Evolutionary conservation across 2,329 filamentous ascomycete genomes (phyloP), one percentile per base, ranked within the genome.

Genomic region (Talaromyces rugulosus): DNA sequence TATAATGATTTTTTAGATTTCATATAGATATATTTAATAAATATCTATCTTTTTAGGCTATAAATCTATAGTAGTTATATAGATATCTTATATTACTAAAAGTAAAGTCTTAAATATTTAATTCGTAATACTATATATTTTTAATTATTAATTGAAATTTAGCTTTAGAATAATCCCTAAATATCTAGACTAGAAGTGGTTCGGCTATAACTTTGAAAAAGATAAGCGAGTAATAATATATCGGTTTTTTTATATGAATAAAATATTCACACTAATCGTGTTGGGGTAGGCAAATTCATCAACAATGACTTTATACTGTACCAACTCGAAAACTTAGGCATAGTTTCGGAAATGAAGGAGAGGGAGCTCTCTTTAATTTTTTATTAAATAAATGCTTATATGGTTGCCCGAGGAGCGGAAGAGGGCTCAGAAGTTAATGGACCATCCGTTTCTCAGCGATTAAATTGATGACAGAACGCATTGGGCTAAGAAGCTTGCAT

Each of bases 371-470:
- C 67, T 28, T 74, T 76, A 59, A 61, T 69, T 5, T 28, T 74
- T 76, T 60, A 61, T 69, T 5, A 60, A 36, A 18, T 65, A 65
- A 55, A 76, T 75, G 74, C 64, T 76, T 4, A 65, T 64, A 44
- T 76, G 71, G 72, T 58, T 69, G 34, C 74, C 74, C 51, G 72
- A 71, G 62, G 58, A 73, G 42, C 66, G 74, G 55, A 65, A 64
- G n/a, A 75, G 70, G 6, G 74, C 75, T 1, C 71, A 67, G 42
- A 67, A 74, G 31, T 66, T 77, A 7, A 66, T 68, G 33, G 58
- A 70, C 40, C 71, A 76, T 66, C 69, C 71, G 5, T 73, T 71
- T 68, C 63, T 73, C 11, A 66, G 33, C 42, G 42, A 23, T 47
- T 16, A 47, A 47, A n/a, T 9, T 2, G 42, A 2, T 23, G 23